Base-by-base conservation (phyloP, 768 basidiomycete species). In the Tylopilus felleus region DNA sequence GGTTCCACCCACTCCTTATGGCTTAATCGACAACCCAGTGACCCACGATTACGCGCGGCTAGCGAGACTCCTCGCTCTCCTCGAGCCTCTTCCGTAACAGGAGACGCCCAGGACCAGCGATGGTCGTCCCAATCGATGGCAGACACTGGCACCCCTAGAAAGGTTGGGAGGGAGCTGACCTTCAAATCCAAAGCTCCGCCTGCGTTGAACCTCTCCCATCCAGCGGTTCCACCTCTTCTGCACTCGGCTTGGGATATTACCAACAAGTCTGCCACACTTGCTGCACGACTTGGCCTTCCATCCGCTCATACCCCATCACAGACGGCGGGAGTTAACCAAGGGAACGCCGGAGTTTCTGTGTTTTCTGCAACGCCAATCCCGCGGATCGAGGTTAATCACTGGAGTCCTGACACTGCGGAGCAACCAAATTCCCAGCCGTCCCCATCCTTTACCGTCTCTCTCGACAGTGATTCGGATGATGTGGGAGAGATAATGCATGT, bases 1-100 rank as follows among this genome's bases (percentile, higher is more conserved):
- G 3, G 12, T 28, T 51, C 57, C 28, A 35, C 52, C 19, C 49
- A 55, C 28, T 50, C 57, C 38, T 40, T 47, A 9, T 44, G 53
- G 49, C 46, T 57, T 41, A 46, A 48, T 46, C 61, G 54, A 36
- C 66, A 55, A 49, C 21, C 63, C 36, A 36, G 31, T 13, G 48
- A 49, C 22, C 49, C 42, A 3, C 39, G 56, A 45, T 41, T 47
- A 25, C 33, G 31, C 22, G 38, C 54, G 16, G 38, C 57, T 16
- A 28, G 14, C 48, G 31, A 53, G 6, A 51, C 41, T 10, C 49
- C 43, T 41, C 14, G 16, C 39, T 9, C 49, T 40, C 56, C 55
- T 42, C 51, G 36, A 23, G n/a, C 49, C 14, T n/a, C 47, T 28
- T 33, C n/a, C 21, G 27, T 51, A 28, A 40, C 44, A 22, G 25